A percentile compares a stretch with the other conserved stretches of the same genome.
These are phyloP conservation scores for Neofusicoccum laricinum DNA, from an alignment of 2,329 filamentous ascomycete species.

Conservation along the genomic window DNA sequence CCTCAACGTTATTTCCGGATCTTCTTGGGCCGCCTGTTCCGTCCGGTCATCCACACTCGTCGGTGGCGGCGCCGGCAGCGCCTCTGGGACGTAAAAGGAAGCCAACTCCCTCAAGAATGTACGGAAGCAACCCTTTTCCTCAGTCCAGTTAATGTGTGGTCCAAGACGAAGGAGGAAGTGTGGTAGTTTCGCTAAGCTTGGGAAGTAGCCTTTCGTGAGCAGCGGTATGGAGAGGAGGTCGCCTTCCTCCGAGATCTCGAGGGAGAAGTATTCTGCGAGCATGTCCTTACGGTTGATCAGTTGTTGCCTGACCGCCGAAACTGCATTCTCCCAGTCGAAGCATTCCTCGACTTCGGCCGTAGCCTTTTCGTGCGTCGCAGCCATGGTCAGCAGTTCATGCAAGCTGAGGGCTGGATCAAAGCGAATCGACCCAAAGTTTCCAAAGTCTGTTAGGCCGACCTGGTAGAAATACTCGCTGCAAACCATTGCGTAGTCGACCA, in stretches of 20 bases:
- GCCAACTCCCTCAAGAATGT: slow-evolving; percentile 84
- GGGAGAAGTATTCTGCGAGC: slow-evolving; percentile 87
- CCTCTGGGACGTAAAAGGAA: slow-evolving; percentile 85
- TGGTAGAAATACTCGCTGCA: slow-evolving; percentile 94
- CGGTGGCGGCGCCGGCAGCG: slow-evolving; percentile 57
- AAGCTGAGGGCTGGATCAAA: slow-evolving; percentile 76
- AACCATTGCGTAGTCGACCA: slow-evolving; percentile 87
- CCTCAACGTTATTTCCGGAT: slow-evolving; percentile 47
- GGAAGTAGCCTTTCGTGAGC: slow-evolving; percentile 83
- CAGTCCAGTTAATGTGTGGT: slow-evolving; percentile 80
- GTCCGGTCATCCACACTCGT: slow-evolving; percentile 30
- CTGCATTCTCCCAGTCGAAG: slow-evolving; percentile 66
- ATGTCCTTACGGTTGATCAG: slow-evolving; percentile 77
- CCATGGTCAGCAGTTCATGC: slow-evolving; percentile 67
- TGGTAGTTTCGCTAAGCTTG: slow-evolving; percentile 80
- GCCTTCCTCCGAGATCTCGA: slow-evolving; percentile 76
- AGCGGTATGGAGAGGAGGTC: slow-evolving; percentile 78
- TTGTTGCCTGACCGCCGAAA: slow-evolving; percentile 63
- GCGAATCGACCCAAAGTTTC: slow-evolving; percentile 82
- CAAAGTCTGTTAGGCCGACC: slow-evolving; percentile 89
- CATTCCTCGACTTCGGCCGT: slow-evolving; percentile 42
- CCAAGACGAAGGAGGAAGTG: slow-evolving; percentile 84
- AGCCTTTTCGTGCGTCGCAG: slow-evolving; percentile 64
- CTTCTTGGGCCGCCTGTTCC: slow-evolving; percentile 27
- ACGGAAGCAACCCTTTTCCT: slow-evolving; percentile 82